A percentile compares a stretch with the other conserved stretches of the same genome.
Conservation (phyloP, 495 filamentous ascomycete genomes). For the Tuber borchii region DNA sequence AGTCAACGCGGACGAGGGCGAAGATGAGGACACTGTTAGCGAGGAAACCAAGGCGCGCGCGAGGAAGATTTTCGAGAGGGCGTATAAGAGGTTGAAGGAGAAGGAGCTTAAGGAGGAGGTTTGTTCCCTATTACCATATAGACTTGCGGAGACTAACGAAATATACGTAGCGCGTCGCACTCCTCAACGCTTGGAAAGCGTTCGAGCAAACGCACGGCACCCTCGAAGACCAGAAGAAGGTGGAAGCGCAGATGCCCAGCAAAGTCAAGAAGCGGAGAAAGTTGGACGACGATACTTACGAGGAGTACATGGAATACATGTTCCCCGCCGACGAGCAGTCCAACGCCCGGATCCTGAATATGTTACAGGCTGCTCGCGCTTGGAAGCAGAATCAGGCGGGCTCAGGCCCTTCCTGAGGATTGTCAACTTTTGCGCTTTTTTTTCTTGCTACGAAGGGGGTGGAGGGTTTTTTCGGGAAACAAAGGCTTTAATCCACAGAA, state of each 20-base stretch:
- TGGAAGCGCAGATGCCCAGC: conserved; percentile 88
- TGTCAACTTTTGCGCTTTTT: not conserved
- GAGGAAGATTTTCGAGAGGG: conserved; percentile 76
- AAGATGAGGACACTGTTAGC: conserved; percentile 65
- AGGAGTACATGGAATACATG: conserved; percentile 95
- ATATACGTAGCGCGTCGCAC: conserved; percentile 60
- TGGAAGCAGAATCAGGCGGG: conserved; percentile 58
- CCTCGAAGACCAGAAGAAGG: conserved; percentile 68
- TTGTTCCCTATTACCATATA: conserved; percentile 29
- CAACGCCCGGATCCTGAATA: conserved; percentile 71
- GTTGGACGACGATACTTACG: conserved; percentile 89
- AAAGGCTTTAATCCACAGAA: not conserved
- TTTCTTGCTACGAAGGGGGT: not conserved
- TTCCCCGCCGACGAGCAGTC: conserved; percentile 95
- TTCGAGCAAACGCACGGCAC: conserved; percentile 84
- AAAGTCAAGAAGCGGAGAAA: conserved; percentile 89
- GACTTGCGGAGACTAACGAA: conserved; percentile 26
- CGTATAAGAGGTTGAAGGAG: conserved; percentile 82
- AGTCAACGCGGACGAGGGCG: conserved; percentile 68
- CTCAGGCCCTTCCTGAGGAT: not conserved
- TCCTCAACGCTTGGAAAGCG: conserved; percentile 83
- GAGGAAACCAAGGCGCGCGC: conserved; percentile 77
- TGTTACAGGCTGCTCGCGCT: conserved; percentile 74
- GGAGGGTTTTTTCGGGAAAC: not conserved
- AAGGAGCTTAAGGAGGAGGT: conserved; percentile 88